These are phyloP conservation scores for Oehlia diaphana DNA, from an alignment of 192 early-diverging fungal genomes.

Conservation along the genomic window DNA sequence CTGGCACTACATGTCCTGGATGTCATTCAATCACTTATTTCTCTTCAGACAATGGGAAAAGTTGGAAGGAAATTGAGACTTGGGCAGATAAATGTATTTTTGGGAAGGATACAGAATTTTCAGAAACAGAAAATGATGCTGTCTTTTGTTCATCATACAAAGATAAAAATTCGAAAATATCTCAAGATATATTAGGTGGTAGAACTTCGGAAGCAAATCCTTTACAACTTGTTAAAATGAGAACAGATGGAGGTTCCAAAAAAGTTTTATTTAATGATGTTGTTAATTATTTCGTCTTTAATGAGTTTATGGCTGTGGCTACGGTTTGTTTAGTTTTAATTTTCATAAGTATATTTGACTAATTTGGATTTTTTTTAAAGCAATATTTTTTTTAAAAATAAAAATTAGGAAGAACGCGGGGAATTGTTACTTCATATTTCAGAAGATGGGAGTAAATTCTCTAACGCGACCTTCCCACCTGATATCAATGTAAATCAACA, in stretches of 20 bases:
- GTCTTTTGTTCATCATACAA: slow-evolving; percentile 74
- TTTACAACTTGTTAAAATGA: slow-evolving; percentile 65
- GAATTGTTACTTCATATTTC: slow-evolving; percentile 71
- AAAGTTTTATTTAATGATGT: slow-evolving; percentile 59
- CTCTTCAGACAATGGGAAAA: slow-evolving; percentile 68
- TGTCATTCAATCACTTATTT: slow-evolving; percentile 75
- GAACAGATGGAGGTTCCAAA: slow-evolving; percentile 35
- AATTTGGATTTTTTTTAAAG: neutral
- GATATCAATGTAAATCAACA: slow-evolving; percentile 68
- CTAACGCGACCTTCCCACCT: slow-evolving; percentile 82
- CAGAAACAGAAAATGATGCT: slow-evolving; percentile 58
- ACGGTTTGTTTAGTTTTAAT: neutral
- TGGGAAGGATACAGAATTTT: slow-evolving; percentile 59
- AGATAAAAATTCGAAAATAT: slow-evolving; percentile 49
- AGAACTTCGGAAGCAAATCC: slow-evolving; percentile 55
- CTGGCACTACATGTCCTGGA: slow-evolving; percentile 44
- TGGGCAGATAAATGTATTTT: slow-evolving; percentile 88
- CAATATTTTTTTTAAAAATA: neutral
- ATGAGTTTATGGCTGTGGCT: slow-evolving; percentile 72
- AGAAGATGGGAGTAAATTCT: slow-evolving; percentile 71
- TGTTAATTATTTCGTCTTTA: slow-evolving; percentile 73
- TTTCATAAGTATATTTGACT: neutral
- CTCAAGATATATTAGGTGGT: slow-evolving; percentile 52
- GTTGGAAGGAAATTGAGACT: slow-evolving; percentile 74
- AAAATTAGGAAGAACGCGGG: slow-evolving; percentile 38